Base-by-base conservation (phyloP, 768 basidiomycete species). In the Amanita pallidorosea region DNA sequence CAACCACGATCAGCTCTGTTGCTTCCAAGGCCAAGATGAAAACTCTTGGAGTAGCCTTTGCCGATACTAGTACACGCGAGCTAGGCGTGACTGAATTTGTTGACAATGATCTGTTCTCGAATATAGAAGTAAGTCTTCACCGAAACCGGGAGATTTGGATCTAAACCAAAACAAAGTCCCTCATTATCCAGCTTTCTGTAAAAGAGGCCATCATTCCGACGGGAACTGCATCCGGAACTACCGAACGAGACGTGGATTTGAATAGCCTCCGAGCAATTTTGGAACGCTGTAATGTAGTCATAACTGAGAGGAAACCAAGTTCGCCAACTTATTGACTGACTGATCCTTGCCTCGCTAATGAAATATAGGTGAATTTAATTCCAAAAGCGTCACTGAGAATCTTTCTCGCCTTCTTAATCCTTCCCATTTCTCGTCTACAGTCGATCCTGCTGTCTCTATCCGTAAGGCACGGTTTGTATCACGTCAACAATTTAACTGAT, bases 101-200 rank as follows among this genome's bases (percentile, higher is more conserved):
- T 7, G 96, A 99, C 65, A 95, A 93, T 57, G 96, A 98, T 54
- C 70, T 92, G 13, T 98, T 94, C 65, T 93, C 91, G 1, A 99
- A 98, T 59, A 83, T 86, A 3, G 95, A 99, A 75, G 95, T 91
- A 15, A n/a, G 47, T 13, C 20, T 9, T 11, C 20, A 22, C 49
- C 18, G 44, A 33, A 18, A 20, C 31, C 11, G 23, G 15, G 33
- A 35, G 25, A n/a, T 31, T 29, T 22, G 7, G 44, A 52, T 6
- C 49, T 20, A 34, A 2, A 37, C n/a, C 1, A n/a, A 33, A 22
- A 48, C 31, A 51, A 22, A 97, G 95, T 92, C 92, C 2, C 76
- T 98, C 31, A 70, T 97, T 33, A 98, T 98, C 53, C 96, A 99
- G 63, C 77, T 98, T 2, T 93, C 91, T 0, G 89, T 92, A n/a